Evolutionary conservation across 768 basidiomycete genomes (phyloP).

Genomic region (Rhizopogon rudus): DNA sequence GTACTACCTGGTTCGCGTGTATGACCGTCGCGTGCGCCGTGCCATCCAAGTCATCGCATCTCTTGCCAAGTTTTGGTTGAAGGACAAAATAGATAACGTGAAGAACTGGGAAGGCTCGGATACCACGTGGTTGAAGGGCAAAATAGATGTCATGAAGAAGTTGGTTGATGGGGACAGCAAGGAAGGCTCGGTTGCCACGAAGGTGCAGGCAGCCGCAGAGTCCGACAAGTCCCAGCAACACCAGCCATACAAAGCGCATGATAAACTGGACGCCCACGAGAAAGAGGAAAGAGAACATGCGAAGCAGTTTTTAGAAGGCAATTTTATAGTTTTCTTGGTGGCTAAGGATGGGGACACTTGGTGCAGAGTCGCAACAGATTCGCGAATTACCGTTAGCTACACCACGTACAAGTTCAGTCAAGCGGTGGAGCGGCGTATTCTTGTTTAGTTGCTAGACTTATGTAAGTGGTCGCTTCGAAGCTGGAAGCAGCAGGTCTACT

Average conservation of each 20-base stretch:
- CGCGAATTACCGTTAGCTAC: too few species aligned
- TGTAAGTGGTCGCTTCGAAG: too few species aligned
- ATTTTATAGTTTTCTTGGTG: slow-evolving; percentile 15
- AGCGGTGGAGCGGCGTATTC: too few species aligned
- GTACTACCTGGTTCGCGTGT: slow-evolving; percentile 18
- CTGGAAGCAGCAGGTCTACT: too few species aligned
- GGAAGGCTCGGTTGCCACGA: too few species aligned
- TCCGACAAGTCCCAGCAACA: too few species aligned
- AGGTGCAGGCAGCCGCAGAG: too few species aligned
- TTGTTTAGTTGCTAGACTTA: too few species aligned
- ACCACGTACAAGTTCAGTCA: too few species aligned
- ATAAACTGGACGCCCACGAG: slow-evolving; percentile 7
- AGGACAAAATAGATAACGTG: slow-evolving; percentile 6
- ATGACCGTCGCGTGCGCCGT: slow-evolving; percentile 11
- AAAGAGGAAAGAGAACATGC: slow-evolving; percentile 11
- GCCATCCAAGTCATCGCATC: slow-evolving; percentile 14
- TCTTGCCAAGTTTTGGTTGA: not conserved
- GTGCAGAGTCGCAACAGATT: too few species aligned
- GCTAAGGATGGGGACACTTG: too few species aligned
- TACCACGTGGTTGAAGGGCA: slow-evolving; percentile 3
- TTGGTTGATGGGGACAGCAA: not conserved
- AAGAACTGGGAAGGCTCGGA: not conserved
- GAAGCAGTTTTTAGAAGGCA: slow-evolving; percentile 8
- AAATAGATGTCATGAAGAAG: not conserved
- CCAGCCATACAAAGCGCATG: not conserved